A percentile compares a stretch with the other conserved stretches of the same genome.
These are phyloP conservation scores for Xylaria sp. DNA, from an alignment of 2,329 filamentous ascomycete species.

Conservation along the genomic window DNA sequence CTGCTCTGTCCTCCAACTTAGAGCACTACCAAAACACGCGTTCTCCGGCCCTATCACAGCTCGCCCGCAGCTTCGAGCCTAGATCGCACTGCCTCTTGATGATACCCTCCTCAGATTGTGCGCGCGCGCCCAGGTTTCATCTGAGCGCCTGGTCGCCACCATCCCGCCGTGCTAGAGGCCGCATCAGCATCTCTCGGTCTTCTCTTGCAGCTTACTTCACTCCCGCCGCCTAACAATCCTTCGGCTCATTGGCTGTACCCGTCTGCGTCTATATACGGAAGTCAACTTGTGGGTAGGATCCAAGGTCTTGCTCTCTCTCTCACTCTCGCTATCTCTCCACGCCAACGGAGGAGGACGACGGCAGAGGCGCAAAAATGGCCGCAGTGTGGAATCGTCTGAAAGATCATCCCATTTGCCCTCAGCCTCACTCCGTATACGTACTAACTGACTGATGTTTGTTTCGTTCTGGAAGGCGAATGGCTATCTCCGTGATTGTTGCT, in stretches of 20 bases:
- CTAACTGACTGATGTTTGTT: slow-evolving; percentile 21
- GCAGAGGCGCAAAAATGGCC: slow-evolving; percentile 11
- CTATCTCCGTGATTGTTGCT: slow-evolving; percentile 19
- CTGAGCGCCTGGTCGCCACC: slow-evolving; percentile 40
- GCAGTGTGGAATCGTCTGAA: slow-evolving; percentile 38
- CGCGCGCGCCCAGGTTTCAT: slow-evolving; percentile 44
- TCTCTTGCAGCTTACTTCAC: slow-evolving; percentile 42
- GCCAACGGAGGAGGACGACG: slow-evolving; percentile 11
- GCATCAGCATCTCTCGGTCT: slow-evolving; percentile 38
- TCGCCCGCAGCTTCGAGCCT: slow-evolving; percentile 6
- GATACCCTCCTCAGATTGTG: slow-evolving; percentile 44
- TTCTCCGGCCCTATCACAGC: slow-evolving; percentile 30
- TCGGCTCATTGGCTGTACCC: slow-evolving; percentile 39
- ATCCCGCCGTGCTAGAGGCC: slow-evolving; percentile 42
- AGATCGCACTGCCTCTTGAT: slow-evolving; percentile 38
- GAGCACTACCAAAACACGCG: slow-evolving; percentile 22
- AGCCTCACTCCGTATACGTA: slow-evolving; percentile 40
- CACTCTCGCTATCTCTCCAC: background rate
- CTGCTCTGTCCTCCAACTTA: slow-evolving; percentile 13
- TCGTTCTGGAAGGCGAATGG: slow-evolving; percentile 32
- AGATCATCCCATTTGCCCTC: slow-evolving; percentile 40
- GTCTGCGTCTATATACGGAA: slow-evolving; percentile 36
- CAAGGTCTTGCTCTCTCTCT: slow-evolving; percentile 1
- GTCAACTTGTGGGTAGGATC: slow-evolving; percentile 35
- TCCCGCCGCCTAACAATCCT: slow-evolving; percentile 34